Percentiles rank a stretch among this genome's conserved stretches.
Evolutionary conservation across 192 early-diverging fungal genomes (phyloP).

Genomic region (Powellomyces hirtus): DNA sequence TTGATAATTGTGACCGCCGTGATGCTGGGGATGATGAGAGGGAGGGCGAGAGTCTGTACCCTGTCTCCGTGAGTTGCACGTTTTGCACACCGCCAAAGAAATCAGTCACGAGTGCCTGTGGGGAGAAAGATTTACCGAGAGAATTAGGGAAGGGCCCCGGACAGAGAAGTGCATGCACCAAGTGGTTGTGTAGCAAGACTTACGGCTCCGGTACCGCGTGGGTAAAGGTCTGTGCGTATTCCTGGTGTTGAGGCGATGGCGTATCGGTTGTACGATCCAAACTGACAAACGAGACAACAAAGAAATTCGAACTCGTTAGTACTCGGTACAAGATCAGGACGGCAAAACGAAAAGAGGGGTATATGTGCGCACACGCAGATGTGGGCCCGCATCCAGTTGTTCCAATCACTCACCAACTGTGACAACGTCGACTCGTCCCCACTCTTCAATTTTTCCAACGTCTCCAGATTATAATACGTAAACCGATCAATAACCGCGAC

Average conservation of each 20-base stretch:
- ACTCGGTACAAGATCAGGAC: too few relatives aligned
- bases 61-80: slow-evolving; percentile 68
- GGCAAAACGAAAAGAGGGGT: too few relatives aligned
- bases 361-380: too few relatives aligned
- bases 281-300: slow-evolving; percentile 45
- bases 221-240: slow-evolving; percentile 81
- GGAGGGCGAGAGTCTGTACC: slow-evolving; percentile 6
- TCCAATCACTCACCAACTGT: too few relatives aligned
- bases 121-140: not conserved
- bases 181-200: too few relatives aligned
- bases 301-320: too few relatives aligned
- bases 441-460: slow-evolving; percentile 82
- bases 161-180: too few relatives aligned
- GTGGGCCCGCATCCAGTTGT: too few relatives aligned
- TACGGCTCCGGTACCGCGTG: slow-evolving; percentile 75
- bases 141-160: not conserved
- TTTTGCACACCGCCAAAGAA: slow-evolving; percentile 96
- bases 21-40: not conserved
- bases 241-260: slow-evolving; percentile 82
- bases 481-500: slow-evolving; percentile 97
- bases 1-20: not conserved
- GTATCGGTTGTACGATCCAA: slow-evolving; percentile 74
- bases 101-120: slow-evolving; percentile 77
- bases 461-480: slow-evolving; percentile 94
- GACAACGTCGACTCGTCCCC: slow-evolving; percentile 71